Percentiles rank a stretch among this genome's conserved stretches.
Conservation (phyloP, 495 filamentous ascomycete species). For the Symbiotaphrina buchneri region DNA sequence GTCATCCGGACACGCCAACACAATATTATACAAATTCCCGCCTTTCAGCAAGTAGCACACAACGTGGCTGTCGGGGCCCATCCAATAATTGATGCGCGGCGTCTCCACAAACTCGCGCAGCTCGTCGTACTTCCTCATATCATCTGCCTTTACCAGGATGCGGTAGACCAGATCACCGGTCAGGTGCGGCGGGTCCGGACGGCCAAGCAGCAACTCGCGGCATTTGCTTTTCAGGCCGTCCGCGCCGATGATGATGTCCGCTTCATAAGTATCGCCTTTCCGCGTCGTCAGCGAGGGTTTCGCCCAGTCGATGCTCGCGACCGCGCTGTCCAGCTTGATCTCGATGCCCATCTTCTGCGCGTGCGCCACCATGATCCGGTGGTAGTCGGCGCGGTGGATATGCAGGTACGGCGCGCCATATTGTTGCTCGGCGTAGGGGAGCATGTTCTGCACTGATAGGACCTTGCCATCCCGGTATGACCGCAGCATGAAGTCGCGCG, state of each 20-base stretch:
- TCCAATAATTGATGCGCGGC: slow-evolving; percentile 5
- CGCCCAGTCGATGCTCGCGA: slow-evolving; percentile 12
- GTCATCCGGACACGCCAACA: slow-evolving; percentile 3
- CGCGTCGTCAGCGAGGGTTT: slow-evolving; percentile 10
- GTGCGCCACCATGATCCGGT: slow-evolving; percentile 24
- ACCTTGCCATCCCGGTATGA: slow-evolving; percentile 17
- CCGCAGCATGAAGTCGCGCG: slow-evolving; percentile 17
- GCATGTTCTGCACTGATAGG: slow-evolving; percentile 17
- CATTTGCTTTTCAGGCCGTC: slow-evolving; percentile 31
- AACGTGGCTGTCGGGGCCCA: slow-evolving; percentile 3
- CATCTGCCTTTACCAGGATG: slow-evolving; percentile 3
- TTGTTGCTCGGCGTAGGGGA: slow-evolving; percentile 16
- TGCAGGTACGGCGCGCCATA: slow-evolving; percentile 30
- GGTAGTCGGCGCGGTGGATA: slow-evolving; percentile 35
- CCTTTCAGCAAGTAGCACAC: slow-evolving; percentile 5
- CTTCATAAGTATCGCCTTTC: slow-evolving; percentile 13
- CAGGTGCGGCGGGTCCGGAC: background rate
- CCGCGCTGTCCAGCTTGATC: slow-evolving; percentile 20
- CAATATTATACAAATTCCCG: slow-evolving; percentile 4
- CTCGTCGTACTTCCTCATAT: slow-evolving; percentile 2
- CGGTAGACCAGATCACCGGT: slow-evolving; percentile 4
- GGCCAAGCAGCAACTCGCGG: slow-evolving; percentile 32
- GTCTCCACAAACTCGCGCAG: slow-evolving; percentile 3
- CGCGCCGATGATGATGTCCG: slow-evolving; percentile 32
- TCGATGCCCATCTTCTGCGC: slow-evolving; percentile 27